phyloP scores from a whole-genome alignment of 441 rosid genomes.

The Brassica hybrid region DNA sequence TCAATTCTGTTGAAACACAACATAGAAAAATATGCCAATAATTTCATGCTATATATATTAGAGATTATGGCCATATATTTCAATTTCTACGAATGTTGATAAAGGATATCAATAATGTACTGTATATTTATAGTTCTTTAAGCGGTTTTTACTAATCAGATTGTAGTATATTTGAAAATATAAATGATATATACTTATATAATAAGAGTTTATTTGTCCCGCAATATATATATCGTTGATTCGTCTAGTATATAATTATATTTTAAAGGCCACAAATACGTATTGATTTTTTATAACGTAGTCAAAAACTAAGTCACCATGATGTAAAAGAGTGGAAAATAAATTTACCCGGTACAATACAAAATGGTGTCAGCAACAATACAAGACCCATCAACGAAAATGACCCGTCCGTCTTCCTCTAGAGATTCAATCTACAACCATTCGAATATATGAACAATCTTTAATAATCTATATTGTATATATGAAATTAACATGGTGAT shows the following conservation, averaged over 20 bases:
- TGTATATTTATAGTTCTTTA: not conserved
- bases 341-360: constrained; percentile 83
- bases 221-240: not conserved
- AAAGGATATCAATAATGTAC: not conserved
- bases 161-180: not conserved
- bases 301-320: not conserved
- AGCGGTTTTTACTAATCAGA: not conserved
- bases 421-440: constrained; percentile 64
- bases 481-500: not conserved
- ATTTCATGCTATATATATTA: not conserved
- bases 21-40: not conserved
- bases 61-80: not conserved
- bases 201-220: not conserved
- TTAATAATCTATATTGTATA: not conserved
- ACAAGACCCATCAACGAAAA: constrained; percentile 65
- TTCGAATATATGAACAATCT: not conserved
- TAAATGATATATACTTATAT: not conserved
- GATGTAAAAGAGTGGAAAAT: not conserved
- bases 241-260: not conserved
- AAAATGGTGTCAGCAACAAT: constrained; percentile 67
- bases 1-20: not conserved
- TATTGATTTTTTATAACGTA: not conserved
- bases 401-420: constrained; percentile 65
- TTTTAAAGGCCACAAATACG: not conserved
- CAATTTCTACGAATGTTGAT: not conserved